Percentiles rank a stretch among this genome's conserved stretches.
These are phyloP conservation scores for Udeniomyces megalosporus DNA, from an alignment of 768 basidiomycete species.

Conservation along the genomic window DNA sequence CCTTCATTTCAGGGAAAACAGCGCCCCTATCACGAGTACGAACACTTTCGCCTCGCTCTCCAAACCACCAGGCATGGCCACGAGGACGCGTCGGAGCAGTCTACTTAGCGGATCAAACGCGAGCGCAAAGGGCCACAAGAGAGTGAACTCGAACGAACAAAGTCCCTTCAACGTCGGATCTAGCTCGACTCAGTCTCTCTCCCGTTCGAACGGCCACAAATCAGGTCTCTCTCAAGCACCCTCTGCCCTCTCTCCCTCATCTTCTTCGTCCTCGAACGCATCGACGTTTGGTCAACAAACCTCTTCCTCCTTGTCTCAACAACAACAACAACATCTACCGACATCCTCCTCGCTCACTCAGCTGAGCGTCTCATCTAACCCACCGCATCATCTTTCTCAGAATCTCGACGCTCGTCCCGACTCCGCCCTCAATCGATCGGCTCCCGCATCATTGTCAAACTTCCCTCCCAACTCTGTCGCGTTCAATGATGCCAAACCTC, in stretches of 20 bases:
- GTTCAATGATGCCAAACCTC: slow-evolving; percentile 14
- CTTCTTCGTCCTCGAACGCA: background rate
- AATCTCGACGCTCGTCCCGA: background rate
- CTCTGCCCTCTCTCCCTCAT: too few relatives aligned
- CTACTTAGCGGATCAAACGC: background rate
- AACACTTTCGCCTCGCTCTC: background rate
- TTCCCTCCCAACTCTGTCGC: background rate
- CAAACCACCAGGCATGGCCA: background rate
- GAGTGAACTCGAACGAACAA: slow-evolving; percentile 1
- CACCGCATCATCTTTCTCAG: background rate
- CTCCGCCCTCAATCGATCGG: slow-evolving; percentile 10
- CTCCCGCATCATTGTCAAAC: slow-evolving; percentile 3
- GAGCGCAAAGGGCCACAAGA: background rate
- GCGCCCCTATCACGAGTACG: background rate
- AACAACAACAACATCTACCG: background rate
- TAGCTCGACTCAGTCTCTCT: slow-evolving; percentile 1
- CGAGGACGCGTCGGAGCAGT: background rate
- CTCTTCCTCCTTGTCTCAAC: background rate
- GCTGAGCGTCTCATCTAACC: background rate
- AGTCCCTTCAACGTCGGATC: background rate
- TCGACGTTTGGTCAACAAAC: background rate
- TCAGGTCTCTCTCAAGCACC: background rate
- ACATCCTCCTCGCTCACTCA: slow-evolving; percentile 12
- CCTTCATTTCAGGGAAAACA: background rate
- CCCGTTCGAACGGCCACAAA: background rate